These are phyloP conservation scores for Geotrichum ghanense DNA, from an alignment of 805 yeast genomes.

Conservation along the genomic window DNA sequence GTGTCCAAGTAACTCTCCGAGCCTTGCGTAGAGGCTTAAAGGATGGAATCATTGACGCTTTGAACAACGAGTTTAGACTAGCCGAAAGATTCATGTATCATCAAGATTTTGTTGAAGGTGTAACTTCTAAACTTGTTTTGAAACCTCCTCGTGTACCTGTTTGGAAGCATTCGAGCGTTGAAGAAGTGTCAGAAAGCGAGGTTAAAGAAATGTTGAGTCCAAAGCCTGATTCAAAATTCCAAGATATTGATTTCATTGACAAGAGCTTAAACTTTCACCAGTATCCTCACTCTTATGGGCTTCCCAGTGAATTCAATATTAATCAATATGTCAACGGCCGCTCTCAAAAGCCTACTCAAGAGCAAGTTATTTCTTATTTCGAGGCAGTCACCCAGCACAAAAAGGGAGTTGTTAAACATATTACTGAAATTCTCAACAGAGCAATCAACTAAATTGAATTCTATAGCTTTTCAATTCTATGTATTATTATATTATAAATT, in stretches of 20 bases:
- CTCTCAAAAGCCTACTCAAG: background rate
- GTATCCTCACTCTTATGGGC: slow-evolving; percentile 61
- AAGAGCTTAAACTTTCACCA: slow-evolving; percentile 29
- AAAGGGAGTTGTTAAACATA: background rate
- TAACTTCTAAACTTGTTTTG: slow-evolving; percentile 32
- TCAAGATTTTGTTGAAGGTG: slow-evolving; percentile 45
- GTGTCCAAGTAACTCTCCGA: slow-evolving; percentile 60
- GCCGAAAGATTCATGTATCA: slow-evolving; percentile 65
- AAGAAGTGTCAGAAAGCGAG: slow-evolving; percentile 25
- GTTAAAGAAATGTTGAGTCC: slow-evolving; percentile 20
- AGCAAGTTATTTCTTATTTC: background rate
- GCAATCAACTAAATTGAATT: too few relatives aligned
- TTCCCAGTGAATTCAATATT: slow-evolving; percentile 63
- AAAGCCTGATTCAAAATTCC: slow-evolving; percentile 17
- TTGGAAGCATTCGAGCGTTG: slow-evolving; percentile 35
- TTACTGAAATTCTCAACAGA: background rate
- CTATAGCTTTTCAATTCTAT: too few relatives aligned
- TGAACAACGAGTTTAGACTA: slow-evolving; percentile 60
- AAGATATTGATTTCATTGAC: slow-evolving; percentile 20
- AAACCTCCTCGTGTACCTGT: slow-evolving; percentile 45
- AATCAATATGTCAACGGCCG: slow-evolving; percentile 53
- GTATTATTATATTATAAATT: too few relatives aligned
- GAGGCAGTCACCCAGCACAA: background rate
- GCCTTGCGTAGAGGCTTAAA: slow-evolving; percentile 50
- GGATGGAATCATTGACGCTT: slow-evolving; percentile 50